Evolutionary conservation across 768 basidiomycete species (phyloP), one percentile per base, ranked within the genome.

Genomic region (Rhizopogon vulgaris): DNA sequence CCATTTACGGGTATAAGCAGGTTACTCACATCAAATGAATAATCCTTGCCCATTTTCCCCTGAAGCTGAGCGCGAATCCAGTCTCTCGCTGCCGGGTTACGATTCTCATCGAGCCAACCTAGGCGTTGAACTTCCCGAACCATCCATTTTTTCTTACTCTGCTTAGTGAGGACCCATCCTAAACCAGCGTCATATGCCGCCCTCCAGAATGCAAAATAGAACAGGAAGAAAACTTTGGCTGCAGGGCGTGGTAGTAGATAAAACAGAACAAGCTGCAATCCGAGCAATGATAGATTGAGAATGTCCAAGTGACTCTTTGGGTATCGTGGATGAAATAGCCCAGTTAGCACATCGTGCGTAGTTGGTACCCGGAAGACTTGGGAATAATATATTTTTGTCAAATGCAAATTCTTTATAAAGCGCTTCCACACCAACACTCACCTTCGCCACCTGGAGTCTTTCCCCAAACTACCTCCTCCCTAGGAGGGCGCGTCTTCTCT

Each of bases 61-160:
- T 75, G 82, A 2, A 97, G 77, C 61, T 98, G 93, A 45, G 77
- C 77, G 56, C 84, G 78, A 62, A 96, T 90, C 96, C 96, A 99
- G 38, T 74, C 61, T 52, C 88, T 77, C 52, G 89, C 72, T 6
- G 59, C 67, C 0, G 92, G 89, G 24, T 74, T 69, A 18, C 84
- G 76, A 41, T 74, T 62, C 57, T 75, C 74, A 65, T 98, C 93
- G n/a, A 99, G 79, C 94, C 94, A 97, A 3, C 91, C 95, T 22
- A 83, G 71, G 4, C 77, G 73, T 52, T 87, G 80, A 1, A 97
- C 76, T 59, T 86, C 81, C 28, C 82, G 75, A 41, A 96, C 93
- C 59, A 99, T 90, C 89, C 92, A 97, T 61, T 82, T 87, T 71
- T 83, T 85, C 74, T 95, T 94, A 75, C 92, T 95, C 71, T 99